Evolutionary conservation across 768 basidiomycete genomes (phyloP).

Genomic region (Leucosporidium creatinivorum): DNA sequence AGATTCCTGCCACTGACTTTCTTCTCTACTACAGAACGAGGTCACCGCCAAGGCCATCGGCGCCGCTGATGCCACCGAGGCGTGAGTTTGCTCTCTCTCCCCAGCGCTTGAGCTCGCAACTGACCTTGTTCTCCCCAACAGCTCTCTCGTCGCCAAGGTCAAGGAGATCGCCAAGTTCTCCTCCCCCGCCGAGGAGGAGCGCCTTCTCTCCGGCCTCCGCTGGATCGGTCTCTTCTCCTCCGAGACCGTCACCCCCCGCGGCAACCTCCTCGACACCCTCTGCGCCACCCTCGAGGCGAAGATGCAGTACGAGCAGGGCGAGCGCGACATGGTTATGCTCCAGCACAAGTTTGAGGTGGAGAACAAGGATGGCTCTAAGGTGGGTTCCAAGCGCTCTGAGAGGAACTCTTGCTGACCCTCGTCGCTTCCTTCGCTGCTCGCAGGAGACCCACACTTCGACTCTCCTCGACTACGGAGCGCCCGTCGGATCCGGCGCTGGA

Average conservation of each 20-base stretch:
- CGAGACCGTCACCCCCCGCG: slow-evolving; percentile 48
- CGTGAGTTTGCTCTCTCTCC: slow-evolving; percentile 45
- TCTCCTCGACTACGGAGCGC: slow-evolving; percentile 76
- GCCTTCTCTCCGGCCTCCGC: slow-evolving; percentile 80
- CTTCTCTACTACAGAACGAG: slow-evolving; percentile 52
- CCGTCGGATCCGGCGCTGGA: slow-evolving; percentile 38
- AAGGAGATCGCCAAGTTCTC: slow-evolving; percentile 66
- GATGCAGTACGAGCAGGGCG: slow-evolving; percentile 83
- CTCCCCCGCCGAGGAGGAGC: slow-evolving; percentile 56
- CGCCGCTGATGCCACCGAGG: slow-evolving; percentile 61
- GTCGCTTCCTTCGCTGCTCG: neutral
- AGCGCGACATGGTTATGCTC: slow-evolving; percentile 93
- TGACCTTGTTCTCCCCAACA: slow-evolving; percentile 38
- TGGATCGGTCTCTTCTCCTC: slow-evolving; percentile 90
- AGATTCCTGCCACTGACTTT: too few relatives aligned
- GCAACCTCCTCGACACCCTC: slow-evolving; percentile 84
- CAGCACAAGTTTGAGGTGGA: slow-evolving; percentile 96
- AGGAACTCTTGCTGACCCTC: neutral
- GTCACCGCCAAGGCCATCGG: slow-evolving; percentile 68
- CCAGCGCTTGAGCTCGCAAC: neutral
- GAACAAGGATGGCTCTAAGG: slow-evolving; percentile 71
- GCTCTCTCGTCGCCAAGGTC: slow-evolving; percentile 65
- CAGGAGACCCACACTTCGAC: slow-evolving; percentile 83
- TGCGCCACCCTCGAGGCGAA: slow-evolving; percentile 81
- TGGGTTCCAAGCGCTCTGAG: slow-evolving; percentile 38